Evolutionary conservation across 805 yeast genomes (phyloP), one percentile per base, ranked within the genome.

Genomic region (Isabelozyma rhagii): DNA sequence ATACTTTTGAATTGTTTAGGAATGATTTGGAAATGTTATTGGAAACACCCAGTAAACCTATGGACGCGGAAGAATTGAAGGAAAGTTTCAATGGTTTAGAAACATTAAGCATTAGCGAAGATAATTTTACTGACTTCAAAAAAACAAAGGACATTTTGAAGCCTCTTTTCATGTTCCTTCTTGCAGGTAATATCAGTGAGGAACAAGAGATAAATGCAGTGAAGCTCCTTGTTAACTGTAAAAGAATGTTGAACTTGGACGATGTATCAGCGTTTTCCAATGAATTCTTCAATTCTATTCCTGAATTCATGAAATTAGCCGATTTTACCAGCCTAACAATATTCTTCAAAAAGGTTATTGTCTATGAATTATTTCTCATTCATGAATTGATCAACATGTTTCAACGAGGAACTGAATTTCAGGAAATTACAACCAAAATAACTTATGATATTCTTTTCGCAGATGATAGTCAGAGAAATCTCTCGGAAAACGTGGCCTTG

Each of bases 21-120:
- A 53, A 53, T 13, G 72, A 68, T 41, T 56, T 72, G 38, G 62
- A 63, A 17, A 43, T 39, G 13, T 52, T 71, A 10, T 41, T 60
- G 17, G 55, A 51, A 5, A 39, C 29, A 1, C 48, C 57, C 0
- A 49, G 51, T 3, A 43, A 17, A 5, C 36, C 43, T 2, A 49
- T 62, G 51, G 50, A 52, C 3, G 41, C 41, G 2, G 50, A 47
- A 3, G 69, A 63, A 38, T 17, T 57, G 11, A 43, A 43, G 3
- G 65, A 47, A 18, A 34, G 45, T 3, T 55, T 43, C 10, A n/a
- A 46, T 6, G 46, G 51, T 31, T 29, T 45, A 4, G 58, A 55
- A 21, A 51, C 55, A 36, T 43, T 52, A 14, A 45, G 45, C 7
- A 40, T 39, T n/a, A 21, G 11, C 13, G 14, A 7, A 9, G 44